Evolutionary conservation across 2,329 filamentous ascomycete genomes (phyloP), one percentile per base, ranked within the genome.

Genomic region (Teratosphaeria zuluensis): DNA sequence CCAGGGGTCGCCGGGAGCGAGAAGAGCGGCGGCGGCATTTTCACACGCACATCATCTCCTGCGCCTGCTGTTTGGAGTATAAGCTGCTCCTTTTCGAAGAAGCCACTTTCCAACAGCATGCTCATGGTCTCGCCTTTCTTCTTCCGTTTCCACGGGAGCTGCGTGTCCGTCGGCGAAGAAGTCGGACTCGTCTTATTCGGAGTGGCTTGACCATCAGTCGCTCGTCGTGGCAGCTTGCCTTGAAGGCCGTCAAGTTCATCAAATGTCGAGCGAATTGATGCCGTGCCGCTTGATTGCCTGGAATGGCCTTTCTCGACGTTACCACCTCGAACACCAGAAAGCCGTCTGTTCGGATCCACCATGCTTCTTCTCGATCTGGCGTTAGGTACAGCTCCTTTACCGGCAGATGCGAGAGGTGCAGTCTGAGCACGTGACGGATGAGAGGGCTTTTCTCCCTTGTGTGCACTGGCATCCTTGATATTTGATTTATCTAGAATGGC

Each of bases 41-140:
- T 63, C 30, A 65, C 56, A 14, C 56, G 57, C 16, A 60, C 12
- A 8, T 48, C 56, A 6, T 30, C 28, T 12, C 58, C 55, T 12
- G 51, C 57, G 19, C 55, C 46, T 19, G 57, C 58, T 42, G 52
- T 51, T 2, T 30, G 16, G 30, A 38, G 6, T 4, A 12, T 32
- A 24, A 53, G 38, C 52, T 12, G 3, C 30, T 53, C 51, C 19
- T 62, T 54, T 19, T 63, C 59, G 53, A 69, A 69, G 59, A 70
- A 69, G 16, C 67, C 67, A n/a, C 62, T 60, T 16, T 68, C 65
- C 4, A 69, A 57, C 4, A 69, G 61, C 68, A 69, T 69, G 53
- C 67, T 69, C 65, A 69, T 67, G 3, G 67, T 69, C 59, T 68
- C 64, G 46, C 67, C 67, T 38, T 66, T 65, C 14, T 53, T 60